phyloP scores from a whole-genome alignment of 306 rosid genomes.

The Astragalus membranaceus region DNA sequence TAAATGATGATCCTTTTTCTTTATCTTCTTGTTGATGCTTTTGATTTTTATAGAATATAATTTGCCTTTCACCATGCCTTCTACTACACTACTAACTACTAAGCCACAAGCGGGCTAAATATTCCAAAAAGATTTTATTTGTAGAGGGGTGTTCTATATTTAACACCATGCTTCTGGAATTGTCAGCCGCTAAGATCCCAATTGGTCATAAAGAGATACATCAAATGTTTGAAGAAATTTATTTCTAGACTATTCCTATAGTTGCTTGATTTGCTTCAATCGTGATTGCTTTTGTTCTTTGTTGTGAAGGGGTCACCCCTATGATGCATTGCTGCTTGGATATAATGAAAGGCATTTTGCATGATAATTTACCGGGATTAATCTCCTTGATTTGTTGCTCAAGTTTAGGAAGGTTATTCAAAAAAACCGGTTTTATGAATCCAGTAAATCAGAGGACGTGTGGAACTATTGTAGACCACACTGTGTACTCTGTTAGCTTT shows the following conservation, averaged over 20 bases:
- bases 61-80: background rate
- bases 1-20: background rate
- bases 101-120: background rate
- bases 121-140: background rate
- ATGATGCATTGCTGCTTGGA: background rate
- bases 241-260: background rate
- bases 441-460: conserved; percentile 7
- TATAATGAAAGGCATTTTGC: background rate
- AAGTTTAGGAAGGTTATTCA: conserved; percentile 1
- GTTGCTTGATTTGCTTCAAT: background rate
- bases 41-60: background rate
- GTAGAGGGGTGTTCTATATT: background rate
- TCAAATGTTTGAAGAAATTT: background rate
- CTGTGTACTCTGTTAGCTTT: conserved; percentile 14
- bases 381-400: conserved; percentile 11
- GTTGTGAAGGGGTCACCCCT: background rate
- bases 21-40: background rate
- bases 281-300: background rate
- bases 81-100: background rate
- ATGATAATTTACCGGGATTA: background rate
- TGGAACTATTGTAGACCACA: background rate
- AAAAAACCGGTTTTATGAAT: conserved; percentile 3
- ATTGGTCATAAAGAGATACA: background rate
- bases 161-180: background rate
- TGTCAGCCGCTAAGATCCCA: background rate